Evolutionary conservation across 2,329 filamentous ascomycete genomes (phyloP), one percentile per base, ranked within the genome.

Genomic region (Phyllosticta ampelicida): DNA sequence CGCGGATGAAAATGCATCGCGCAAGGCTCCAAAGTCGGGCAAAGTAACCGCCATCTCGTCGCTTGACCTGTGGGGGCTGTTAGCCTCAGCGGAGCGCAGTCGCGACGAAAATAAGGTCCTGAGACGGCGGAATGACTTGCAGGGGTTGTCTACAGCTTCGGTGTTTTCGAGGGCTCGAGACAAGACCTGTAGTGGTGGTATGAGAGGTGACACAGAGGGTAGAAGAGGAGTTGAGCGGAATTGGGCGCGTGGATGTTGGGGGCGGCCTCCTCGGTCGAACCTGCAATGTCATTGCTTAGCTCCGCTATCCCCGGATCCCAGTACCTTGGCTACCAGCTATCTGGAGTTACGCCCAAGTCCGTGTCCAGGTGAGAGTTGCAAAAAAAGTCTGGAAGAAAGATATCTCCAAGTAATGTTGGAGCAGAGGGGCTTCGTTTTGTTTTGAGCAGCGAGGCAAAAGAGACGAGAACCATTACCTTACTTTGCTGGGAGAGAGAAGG

Each of bases 1-100:
- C 29, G 55, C 13, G 6, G 55, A 53, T 9, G 55, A 29, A 28
- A 57, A 57, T 13, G 50, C 50, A 29, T 20, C 48, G 55, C 55
- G 36, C 18, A 57, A 36, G 11, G 55, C 21, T 44, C 36, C 36
- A 44, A 44, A 23, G 55, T 20, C 1, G 29, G 30, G 9, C 28
- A 57, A 11, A 49, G 29, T 10, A 52, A 57, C 9, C 16, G n/a
- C 36, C 36, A 44, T 44, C 16, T 44, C n/a, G 36, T 44, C 36
- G 36, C 36, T n/a, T 44, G 11, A 44, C 36, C 36, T 44, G 36
- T 44, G 36, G n/a, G 13, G 6, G 8, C 16, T 5, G 36, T 44
- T n/a, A 44, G 36, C 36, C 36, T 44, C 36, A 16, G 36, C 36
- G n/a, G 36, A 44, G 36, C 36, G 4, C 29, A 9, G 29, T 16